phyloP scores from a whole-genome alignment of 2,329 filamentous ascomycete species.

The Sporothrix schenckii region DNA sequence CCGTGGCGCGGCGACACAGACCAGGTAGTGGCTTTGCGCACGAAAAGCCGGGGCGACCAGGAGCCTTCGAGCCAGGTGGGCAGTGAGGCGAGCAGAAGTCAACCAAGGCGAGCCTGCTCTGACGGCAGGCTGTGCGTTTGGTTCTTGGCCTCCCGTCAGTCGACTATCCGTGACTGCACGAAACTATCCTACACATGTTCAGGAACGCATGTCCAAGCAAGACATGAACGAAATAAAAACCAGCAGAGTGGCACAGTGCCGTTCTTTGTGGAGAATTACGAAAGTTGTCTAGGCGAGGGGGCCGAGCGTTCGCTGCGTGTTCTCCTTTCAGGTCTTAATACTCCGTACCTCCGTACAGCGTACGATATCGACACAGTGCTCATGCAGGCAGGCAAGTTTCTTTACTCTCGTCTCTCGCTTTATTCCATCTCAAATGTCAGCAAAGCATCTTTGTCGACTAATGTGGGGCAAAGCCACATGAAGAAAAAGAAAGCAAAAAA shows the following conservation, averaged over 20 bases:
- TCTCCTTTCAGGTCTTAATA: not conserved
- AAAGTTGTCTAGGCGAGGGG: conserved; percentile 5
- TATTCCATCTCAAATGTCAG: not conserved
- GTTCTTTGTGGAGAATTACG: conserved; percentile 16
- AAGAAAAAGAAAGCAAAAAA: conserved; percentile 8
- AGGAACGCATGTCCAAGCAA: not conserved
- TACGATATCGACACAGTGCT: too few relatives aligned
- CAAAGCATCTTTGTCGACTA: not conserved
- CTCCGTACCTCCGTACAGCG: not conserved
- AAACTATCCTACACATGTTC: not conserved
- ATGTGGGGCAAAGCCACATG: conserved; percentile 2
- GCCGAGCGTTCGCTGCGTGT: conserved; percentile 13
- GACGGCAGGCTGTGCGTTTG: not conserved
- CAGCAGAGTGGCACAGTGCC: conserved; percentile 1
- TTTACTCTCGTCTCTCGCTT: not conserved
- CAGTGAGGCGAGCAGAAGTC: not conserved
- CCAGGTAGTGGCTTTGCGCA: conserved; percentile 21
- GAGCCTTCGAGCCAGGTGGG: not conserved
- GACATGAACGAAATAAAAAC: not conserved
- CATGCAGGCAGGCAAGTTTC: conserved; percentile 2
- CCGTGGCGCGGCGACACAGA: conserved; percentile 21
- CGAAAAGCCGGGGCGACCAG: conserved; percentile 10
- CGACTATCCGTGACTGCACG: not conserved
- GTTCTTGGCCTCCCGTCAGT: not conserved
- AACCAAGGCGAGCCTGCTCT: not conserved